Base-by-base conservation (phyloP, 495 filamentous ascomycete species). In the Monascus purpureus region DNA sequence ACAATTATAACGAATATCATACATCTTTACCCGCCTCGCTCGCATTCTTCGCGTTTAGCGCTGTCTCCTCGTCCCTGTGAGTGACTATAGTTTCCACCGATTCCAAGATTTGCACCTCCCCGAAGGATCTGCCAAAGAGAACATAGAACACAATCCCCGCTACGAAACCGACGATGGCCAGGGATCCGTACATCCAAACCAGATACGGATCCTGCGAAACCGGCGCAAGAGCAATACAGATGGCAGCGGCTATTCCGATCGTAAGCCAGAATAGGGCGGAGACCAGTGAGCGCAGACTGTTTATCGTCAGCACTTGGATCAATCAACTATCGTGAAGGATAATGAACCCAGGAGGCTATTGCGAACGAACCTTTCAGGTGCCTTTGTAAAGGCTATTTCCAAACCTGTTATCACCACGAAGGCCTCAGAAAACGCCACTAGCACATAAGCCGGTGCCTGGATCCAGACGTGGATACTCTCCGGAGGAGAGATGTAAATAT, bases 371-470 rank as follows among this genome's bases (percentile, higher is more conserved):
- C n/a, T n/a, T n/a, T n/a, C n/a, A 5, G 82, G 82, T 1, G 82
- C 81, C 56, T 87, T 83, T 43, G 73, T 79, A 49, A 74, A 85
- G 6, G 81, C 82, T 36, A 85, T 83, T 46, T 80, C 74, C 4
- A 80, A 59, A 1, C 55, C 63, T 9, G 73, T 77, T 41, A 81
- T 67, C 29, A 65, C 73, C 0, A 75, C 75, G 38, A 82, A 66
- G 39, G 82, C 79, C 53, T 82, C 80, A 12, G 73, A 74, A n/a
- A 82, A 56, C 37, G 67, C 79, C 33, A 79, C 72, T 9, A 83
- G 57, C 16, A 81, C 46, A 49, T 85, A 83, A 3, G 69, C 56
- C 4, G 67, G 55, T 6, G 70, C 65, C 47, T 85, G 79, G 0
- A 73, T 61, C 63, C 71, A 77, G 20, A 80, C 73, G 19, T 63